Evolutionary conservation across 2,329 filamentous ascomycete genomes (phyloP), one percentile per base, ranked within the genome.

Genomic region (Aspergillus texensis): DNA sequence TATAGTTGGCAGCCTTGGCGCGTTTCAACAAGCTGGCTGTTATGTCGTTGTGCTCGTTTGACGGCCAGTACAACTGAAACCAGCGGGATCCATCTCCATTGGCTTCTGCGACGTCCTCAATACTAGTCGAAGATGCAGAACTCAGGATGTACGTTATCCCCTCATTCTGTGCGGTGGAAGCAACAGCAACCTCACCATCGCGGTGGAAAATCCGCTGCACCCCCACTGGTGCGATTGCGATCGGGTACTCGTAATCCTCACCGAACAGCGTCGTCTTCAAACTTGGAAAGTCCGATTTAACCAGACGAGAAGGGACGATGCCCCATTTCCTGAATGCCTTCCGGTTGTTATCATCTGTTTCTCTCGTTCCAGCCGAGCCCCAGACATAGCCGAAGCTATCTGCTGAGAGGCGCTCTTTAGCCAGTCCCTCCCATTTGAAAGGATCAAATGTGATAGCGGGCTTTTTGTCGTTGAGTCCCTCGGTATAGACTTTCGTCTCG

Each of bases 61-160:
- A 76, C 0, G 90, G 89, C 88, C 89, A 92, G 77, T 93, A 93
- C 0, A 93, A 83, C 73, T 93, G 91, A 73, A 84, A 93, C 89
- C 89, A 93, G 3, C 88, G 80, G 19, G 82, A 77, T 0, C 85
- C 85, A 2, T 82, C 75, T 0, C 83, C 84, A 58, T 84, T 86
- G 0, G 85, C 86, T 8, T 77, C 71, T 0, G 87, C 88, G 0
- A 91, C 84, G 62, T 92, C 84, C 72, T 92, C 89, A 56, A 92
- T 88, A 1, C 84, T 85, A 9, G 83, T 81, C 0, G 84, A 82
- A 0, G 88, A 83, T 1, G 89, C 89, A 1, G 89, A 91, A 60
- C 85, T 88, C 43, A 91, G 77, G 53, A 89, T 88, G 74, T 88
- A 91, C 0, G 91, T 88, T 0, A 93, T 81, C 1, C 83, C 78